Evolutionary conservation across 2,329 filamentous ascomycete genomes (phyloP).

Genomic region (Tolypocladium ovalisporum): DNA sequence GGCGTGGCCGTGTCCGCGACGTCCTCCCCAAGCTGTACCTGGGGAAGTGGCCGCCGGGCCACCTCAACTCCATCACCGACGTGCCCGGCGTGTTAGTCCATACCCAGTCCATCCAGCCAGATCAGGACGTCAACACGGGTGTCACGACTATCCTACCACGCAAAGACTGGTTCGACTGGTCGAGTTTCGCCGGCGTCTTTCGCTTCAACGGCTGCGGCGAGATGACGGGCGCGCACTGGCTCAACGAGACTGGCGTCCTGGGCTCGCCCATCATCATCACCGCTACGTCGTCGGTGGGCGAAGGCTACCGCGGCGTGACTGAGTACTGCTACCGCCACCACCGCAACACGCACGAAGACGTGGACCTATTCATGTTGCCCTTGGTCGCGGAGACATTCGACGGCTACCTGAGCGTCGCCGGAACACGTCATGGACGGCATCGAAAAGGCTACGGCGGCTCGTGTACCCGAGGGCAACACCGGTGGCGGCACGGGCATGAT

Average conservation of each 20-base stretch:
- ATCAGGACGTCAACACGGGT: constrained; percentile 33
- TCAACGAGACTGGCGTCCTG: constrained; percentile 49
- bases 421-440: constrained; percentile 44
- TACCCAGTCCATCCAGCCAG: constrained; percentile 28
- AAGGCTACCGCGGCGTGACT: constrained; percentile 47
- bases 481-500: constrained; percentile 61
- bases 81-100: constrained; percentile 36
- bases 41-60: constrained; percentile 30
- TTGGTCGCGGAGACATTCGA: constrained; percentile 55
- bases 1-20: constrained; percentile 26
- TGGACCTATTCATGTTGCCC: constrained; percentile 44
- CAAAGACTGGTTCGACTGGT: constrained; percentile 29
- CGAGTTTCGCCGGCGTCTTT: constrained; percentile 40
- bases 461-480: constrained; percentile 49
- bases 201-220: constrained; percentile 55
- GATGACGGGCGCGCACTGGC: constrained; percentile 50
- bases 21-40: constrained; percentile 32
- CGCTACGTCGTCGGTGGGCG: constrained; percentile 45
- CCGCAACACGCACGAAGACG: constrained; percentile 26
- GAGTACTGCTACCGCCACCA: constrained; percentile 40
- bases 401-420: constrained; percentile 47
- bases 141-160: constrained; percentile 38
- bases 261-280: constrained; percentile 51
- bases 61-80: constrained; percentile 39
- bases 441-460: constrained; percentile 33